Base-by-base conservation (phyloP, 805 yeast species). In the Hanseniaspora clermontiae region DNA sequence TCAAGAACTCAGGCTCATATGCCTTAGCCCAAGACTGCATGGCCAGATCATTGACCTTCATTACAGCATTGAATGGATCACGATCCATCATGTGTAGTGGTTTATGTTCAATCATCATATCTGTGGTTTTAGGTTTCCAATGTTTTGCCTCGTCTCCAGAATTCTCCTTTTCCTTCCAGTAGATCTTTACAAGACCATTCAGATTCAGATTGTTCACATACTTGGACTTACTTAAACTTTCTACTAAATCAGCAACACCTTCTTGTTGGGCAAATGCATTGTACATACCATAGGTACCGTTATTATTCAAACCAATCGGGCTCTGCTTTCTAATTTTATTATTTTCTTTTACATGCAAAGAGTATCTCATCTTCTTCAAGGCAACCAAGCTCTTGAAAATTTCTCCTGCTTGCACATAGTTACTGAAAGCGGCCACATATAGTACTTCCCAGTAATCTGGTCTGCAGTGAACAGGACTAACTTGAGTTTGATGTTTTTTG, bases 231-330 rank as follows among this genome's bases (percentile, higher is more conserved):
- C 57, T 32, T 36, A 68, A 51, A 3, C 69, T 64, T 49, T 69
- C 71, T 29, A 63, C 62, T 61, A 90, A 71, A 70, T 90, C 97
- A 6, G 96, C 87, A 32, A 87, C 88, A 1, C 96, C 85, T 68
- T 90, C 97, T 68, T 87, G 95, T 12, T 95, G 75, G 70, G 83
- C 87, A 0, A 93, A 82, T 29, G 97, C 97, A 65, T 96, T 79
- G 73, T 78, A 91, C 70, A 87, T 95, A 49, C 87, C 91, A 57
- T 84, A 79, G 67, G 75, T 83, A 96, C 96, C 89, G 51, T 83
- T 80, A 1, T 95, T 93, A 58, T 80, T 86, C 47, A 75, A 78
- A 24, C 24, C 34, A 29, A 47, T 50, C 6, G 39, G 42, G 65
- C 85, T 80, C 66, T 85, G 80, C 64, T 80, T 81, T 64, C 96